These are phyloP conservation scores for Stentor coeruleus DNA, from an alignment of 73 alveolate genomes.

Conservation along the genomic window DNA sequence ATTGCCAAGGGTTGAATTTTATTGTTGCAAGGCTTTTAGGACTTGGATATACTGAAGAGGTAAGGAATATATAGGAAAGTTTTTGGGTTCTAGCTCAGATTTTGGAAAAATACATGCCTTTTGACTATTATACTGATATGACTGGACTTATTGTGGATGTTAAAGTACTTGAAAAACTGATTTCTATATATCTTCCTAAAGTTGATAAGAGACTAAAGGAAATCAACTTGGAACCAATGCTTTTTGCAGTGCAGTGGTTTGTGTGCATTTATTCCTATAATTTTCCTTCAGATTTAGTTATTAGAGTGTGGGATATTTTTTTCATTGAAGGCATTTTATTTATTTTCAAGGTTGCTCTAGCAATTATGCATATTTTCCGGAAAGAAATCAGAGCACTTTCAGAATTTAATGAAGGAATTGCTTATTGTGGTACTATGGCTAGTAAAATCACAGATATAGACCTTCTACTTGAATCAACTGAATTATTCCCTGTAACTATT, in stretches of 20 bases:
- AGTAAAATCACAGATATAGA: conserved; percentile 36
- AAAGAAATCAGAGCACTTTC: conserved; percentile 8
- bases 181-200: neutral
- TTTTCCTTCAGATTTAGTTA: conserved; percentile 35
- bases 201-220: conserved; percentile 5
- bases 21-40: conserved; percentile 40
- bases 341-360: conserved; percentile 32
- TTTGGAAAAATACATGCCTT: conserved; percentile 38
- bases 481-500: neutral
- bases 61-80: conserved; percentile 22
- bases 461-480: conserved; percentile 32
- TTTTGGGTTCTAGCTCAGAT: conserved; percentile 43
- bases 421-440: neutral
- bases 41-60: conserved; percentile 33
- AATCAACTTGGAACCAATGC: conserved; percentile 32
- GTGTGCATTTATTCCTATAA: conserved; percentile 43
- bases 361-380: conserved; percentile 24
- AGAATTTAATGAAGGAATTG: neutral
- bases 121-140: conserved; percentile 44
- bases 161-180: conserved; percentile 29
- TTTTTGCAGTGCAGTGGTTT: conserved; percentile 46
- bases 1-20: conserved; percentile 50
- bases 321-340: conserved; percentile 31
- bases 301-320: conserved; percentile 34
- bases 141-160: conserved; percentile 39